A percentile compares a stretch with the other conserved stretches of the same genome.
Conservation (phyloP, 139 green algal genomes). For the Medakamo hakoo region DNA sequence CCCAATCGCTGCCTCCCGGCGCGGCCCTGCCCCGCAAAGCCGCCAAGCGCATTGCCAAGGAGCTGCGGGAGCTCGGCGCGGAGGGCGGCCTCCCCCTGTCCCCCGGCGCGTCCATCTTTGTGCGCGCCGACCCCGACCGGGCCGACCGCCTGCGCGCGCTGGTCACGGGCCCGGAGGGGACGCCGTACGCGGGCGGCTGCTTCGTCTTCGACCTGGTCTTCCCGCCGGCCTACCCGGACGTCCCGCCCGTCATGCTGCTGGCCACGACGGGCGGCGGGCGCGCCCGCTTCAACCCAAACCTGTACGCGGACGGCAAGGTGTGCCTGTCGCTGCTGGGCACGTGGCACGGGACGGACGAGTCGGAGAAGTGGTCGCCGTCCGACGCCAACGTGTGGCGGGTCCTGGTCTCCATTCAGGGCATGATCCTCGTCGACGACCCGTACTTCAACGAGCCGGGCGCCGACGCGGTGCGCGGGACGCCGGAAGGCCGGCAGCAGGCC, state of each 20-base stretch:
- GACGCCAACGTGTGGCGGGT: conserved; percentile 50
- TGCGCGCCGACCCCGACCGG: conserved; percentile 39
- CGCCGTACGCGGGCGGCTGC: conserved; percentile 52
- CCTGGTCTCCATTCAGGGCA: conserved; percentile 60
- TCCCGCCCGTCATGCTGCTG: conserved; percentile 49
- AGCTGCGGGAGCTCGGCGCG: conserved; percentile 36
- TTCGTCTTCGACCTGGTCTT: conserved; percentile 79
- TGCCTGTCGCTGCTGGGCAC: conserved; percentile 72
- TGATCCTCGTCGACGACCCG: conserved; percentile 44
- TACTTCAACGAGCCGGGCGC: conserved; percentile 54
- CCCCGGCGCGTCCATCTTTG: conserved; percentile 36
- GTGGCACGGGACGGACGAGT: conserved; percentile 43
- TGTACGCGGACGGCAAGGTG: conserved; percentile 73
- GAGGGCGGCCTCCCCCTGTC: conserved; percentile 33
- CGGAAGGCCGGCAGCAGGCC: conserved; percentile 21
- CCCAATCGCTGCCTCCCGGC: not conserved
- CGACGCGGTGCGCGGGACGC: conserved; percentile 32
- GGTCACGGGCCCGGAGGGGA: conserved; percentile 47
- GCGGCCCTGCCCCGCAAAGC: conserved; percentile 7
- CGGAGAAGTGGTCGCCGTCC: conserved; percentile 55
- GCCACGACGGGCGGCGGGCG: conserved; percentile 55
- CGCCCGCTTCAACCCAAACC: conserved; percentile 73
- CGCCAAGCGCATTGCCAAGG: conserved; percentile 27
- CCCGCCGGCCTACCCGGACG: conserved; percentile 46
- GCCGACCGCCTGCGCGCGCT: conserved; percentile 48